Conservation (phyloP, 1,284 basidiomycete genomes). For the Rhizopogon hawkerae region DNA sequence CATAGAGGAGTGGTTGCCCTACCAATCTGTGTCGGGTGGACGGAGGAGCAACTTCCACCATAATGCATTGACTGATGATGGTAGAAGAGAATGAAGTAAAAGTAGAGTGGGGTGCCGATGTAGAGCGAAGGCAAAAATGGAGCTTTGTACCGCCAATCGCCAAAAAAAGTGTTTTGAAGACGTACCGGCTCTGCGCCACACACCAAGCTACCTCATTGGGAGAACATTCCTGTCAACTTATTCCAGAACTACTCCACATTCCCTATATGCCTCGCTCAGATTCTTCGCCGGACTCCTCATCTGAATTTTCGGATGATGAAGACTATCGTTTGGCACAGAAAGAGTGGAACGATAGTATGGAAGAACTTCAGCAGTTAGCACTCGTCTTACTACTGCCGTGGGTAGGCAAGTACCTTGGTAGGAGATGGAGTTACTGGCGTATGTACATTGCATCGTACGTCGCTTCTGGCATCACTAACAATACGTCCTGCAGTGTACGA, state of each 20-base stretch:
- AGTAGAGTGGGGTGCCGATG: slow-evolving; percentile 4
- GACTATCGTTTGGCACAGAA: slow-evolving; percentile 71
- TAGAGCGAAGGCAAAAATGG: slow-evolving; percentile 8
- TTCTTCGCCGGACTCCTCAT: slow-evolving; percentile 38
- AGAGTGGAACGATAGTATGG: slow-evolving; percentile 88
- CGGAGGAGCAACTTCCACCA: slow-evolving; percentile 31
- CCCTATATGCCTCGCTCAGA: slow-evolving; percentile 35
- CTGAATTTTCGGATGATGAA: slow-evolving; percentile 50
- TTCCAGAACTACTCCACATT: slow-evolving; percentile 3
- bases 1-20: slow-evolving; percentile 75
- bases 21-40: slow-evolving; percentile 50
- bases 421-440: slow-evolving; percentile 83
- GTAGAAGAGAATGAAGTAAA: slow-evolving; percentile 7
- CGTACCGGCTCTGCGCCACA: slow-evolving; percentile 3
- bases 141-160: slow-evolving; percentile 1
- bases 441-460: slow-evolving; percentile 24
- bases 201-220: neutral
- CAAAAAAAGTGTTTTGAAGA: slow-evolving; percentile 2
- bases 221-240: neutral
- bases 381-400: slow-evolving; percentile 78
- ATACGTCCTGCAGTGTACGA: slow-evolving; percentile 47
- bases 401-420: slow-evolving; percentile 82
- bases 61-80: slow-evolving; percentile 33
- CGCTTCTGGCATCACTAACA: slow-evolving; percentile 11
- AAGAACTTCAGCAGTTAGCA: slow-evolving; percentile 75